These are phyloP conservation scores for Annulohypoxylon bovei DNA, from an alignment of 495 filamentous ascomycete genomes.

Conservation along the genomic window DNA sequence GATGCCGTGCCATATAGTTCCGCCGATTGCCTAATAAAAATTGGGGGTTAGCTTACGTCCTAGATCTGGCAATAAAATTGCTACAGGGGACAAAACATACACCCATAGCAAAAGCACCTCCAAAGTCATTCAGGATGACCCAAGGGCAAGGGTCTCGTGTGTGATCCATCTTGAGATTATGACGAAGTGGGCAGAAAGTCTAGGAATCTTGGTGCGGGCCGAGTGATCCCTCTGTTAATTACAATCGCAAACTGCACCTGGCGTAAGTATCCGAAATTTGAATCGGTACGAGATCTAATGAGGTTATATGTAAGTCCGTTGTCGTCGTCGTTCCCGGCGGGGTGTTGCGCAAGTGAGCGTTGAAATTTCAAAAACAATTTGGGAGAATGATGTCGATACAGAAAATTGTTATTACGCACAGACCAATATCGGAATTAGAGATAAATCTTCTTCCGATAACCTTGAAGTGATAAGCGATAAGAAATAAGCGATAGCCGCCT, in stretches of 20 bases:
- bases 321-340: neutral
- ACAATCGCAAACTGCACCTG: neutral
- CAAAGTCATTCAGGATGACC: slow-evolving; percentile 96
- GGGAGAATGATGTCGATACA: slow-evolving; percentile 24
- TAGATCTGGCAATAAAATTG: neutral
- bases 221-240: neutral
- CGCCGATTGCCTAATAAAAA: slow-evolving; percentile 77
- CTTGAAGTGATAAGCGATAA: slow-evolving; percentile 20
- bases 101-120: slow-evolving; percentile 97
- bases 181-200: neutral
- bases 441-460: slow-evolving; percentile 28
- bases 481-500: slow-evolving; percentile 34
- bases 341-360: neutral
- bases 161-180: slow-evolving; percentile 72
- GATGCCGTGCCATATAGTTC: slow-evolving; percentile 96
- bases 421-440: slow-evolving; percentile 10
- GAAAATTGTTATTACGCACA: slow-evolving; percentile 30
- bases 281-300: neutral
- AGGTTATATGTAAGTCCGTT: neutral
- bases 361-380: neutral
- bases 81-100: slow-evolving; percentile 62
- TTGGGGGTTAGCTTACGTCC: neutral
- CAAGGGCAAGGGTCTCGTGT: slow-evolving; percentile 91
- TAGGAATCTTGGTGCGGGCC: neutral
- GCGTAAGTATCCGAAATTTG: neutral